These are phyloP conservation scores for Pseudofabraea citricarpa DNA, from an alignment of 2,329 filamentous ascomycete species.

Conservation along the genomic window DNA sequence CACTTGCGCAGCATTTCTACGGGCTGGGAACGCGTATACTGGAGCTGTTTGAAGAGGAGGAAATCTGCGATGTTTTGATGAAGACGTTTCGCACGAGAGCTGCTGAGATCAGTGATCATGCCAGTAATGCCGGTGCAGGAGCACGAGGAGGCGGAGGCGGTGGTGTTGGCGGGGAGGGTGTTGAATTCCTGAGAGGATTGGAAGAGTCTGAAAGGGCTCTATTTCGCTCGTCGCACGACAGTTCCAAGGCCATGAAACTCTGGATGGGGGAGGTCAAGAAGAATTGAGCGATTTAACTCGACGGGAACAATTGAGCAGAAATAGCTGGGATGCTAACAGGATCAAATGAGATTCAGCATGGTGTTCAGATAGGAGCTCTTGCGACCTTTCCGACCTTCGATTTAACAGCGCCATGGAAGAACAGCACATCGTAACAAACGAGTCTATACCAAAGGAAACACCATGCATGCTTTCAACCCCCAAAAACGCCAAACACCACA, in stretches of 20 bases:
- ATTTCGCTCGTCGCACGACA: conserved; percentile 71
- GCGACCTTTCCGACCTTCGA: no score
- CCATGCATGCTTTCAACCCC: no score
- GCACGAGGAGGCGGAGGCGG: conserved; percentile 66
- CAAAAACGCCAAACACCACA: no score
- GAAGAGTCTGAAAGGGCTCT: conserved; percentile 84
- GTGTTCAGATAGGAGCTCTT: no score
- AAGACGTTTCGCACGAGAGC: conserved; percentile 79
- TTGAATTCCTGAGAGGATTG: conserved; percentile 80
- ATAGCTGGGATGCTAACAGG: no score
- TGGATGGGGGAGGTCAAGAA: conserved; percentile 51
- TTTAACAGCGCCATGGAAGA: no score
- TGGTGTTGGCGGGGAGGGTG: conserved; percentile 65
- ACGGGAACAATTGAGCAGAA: no score
- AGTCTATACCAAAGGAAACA: no score
- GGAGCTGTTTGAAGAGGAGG: conserved; percentile 88
- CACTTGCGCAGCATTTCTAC: conserved; percentile 85
- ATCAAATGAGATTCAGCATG: no score
- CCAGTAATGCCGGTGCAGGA: conserved; percentile 75
- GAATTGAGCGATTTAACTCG: no score
- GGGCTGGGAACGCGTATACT: conserved; percentile 78
- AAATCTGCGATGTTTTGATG: conserved; percentile 65
- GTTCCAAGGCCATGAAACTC: conserved; percentile 62
- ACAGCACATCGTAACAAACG: no score
- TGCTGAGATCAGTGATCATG: conserved; percentile 80